phyloP scores from a whole-genome alignment of 495 filamentous ascomycete species.

The Aspergillus sparsus region DNA sequence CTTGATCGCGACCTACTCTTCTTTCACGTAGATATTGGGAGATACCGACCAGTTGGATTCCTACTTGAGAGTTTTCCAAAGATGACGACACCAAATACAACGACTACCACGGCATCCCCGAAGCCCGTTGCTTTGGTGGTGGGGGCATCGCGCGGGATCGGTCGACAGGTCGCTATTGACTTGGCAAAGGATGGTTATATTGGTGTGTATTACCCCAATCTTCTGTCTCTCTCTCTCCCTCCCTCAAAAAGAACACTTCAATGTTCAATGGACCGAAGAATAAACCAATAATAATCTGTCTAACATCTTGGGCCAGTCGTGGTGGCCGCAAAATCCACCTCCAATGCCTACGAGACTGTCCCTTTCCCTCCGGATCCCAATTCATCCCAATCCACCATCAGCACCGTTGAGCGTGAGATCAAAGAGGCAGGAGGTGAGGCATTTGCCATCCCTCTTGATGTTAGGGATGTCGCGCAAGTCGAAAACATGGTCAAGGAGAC shows the following conservation, averaged over 20 bases:
- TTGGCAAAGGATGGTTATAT: slow-evolving; percentile 68
- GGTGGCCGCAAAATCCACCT: slow-evolving; percentile 77
- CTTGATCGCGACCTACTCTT: no score
- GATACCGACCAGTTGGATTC: no score
- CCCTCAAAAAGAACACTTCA: no score
- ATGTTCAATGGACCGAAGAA: neutral
- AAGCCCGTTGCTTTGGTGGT: slow-evolving; percentile 64
- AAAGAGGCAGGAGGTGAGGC: slow-evolving; percentile 63
- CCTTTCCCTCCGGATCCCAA: slow-evolving; percentile 86
- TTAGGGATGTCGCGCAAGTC: slow-evolving; percentile 63
- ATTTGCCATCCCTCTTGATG: slow-evolving; percentile 69
- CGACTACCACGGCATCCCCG: no score
- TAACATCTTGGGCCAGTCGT: slow-evolving; percentile 57
- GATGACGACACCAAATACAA: slow-evolving; percentile 20
- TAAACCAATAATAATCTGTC: slow-evolving; percentile 3
- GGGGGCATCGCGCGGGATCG: slow-evolving; percentile 73
- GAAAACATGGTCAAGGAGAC: slow-evolving; percentile 61
- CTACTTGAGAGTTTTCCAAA: no score
- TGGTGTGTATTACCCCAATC: slow-evolving; percentile 42
- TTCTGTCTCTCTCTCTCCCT: no score
- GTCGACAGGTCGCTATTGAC: slow-evolving; percentile 74
- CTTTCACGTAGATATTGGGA: no score
- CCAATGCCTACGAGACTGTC: slow-evolving; percentile 52
- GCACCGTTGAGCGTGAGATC: slow-evolving; percentile 80
- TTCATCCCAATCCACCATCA: slow-evolving; percentile 75